Percentiles rank a stretch among this genome's conserved stretches.
phyloP scores from a whole-genome alignment of 176 grass and related monocot species.

The Oryza officinalis region DNA sequence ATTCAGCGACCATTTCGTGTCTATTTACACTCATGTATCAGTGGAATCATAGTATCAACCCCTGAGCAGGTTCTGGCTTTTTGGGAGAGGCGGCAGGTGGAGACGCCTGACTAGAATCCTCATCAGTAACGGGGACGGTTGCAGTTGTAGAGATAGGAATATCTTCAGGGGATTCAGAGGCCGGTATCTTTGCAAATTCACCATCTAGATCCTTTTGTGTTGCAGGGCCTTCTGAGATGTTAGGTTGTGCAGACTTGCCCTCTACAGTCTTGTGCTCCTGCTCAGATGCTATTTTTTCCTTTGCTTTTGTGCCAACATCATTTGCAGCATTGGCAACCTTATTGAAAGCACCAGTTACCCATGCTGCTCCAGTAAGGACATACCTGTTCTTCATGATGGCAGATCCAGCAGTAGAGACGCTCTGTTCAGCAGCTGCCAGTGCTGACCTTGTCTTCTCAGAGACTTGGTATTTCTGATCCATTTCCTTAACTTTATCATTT shows the following conservation, averaged over 20 bases:
- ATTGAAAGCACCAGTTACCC: slow-evolving; percentile 79
- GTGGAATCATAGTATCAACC: slow-evolving; percentile 52
- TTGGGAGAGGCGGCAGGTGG: slow-evolving; percentile 40
- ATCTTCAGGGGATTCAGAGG: slow-evolving; percentile 54
- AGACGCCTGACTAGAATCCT: slow-evolving; percentile 24
- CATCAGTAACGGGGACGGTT: slow-evolving; percentile 36
- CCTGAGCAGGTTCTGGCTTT: slow-evolving; percentile 59
- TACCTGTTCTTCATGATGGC: slow-evolving; percentile 90
- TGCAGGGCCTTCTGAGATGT: slow-evolving; percentile 20
- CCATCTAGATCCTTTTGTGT: slow-evolving; percentile 28
- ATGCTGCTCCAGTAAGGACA: slow-evolving; percentile 77
- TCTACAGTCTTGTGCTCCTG: slow-evolving; percentile 39
- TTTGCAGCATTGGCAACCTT: slow-evolving; percentile 49
- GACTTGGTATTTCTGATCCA: slow-evolving; percentile 92
- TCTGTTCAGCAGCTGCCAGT: slow-evolving; percentile 73
- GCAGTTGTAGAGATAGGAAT: slow-evolving; percentile 39
- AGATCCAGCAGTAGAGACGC: slow-evolving; percentile 75
- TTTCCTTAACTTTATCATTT: slow-evolving; percentile 82
- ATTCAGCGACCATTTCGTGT: slow-evolving; percentile 35
- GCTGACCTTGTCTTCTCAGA: slow-evolving; percentile 83
- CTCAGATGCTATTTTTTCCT: slow-evolving; percentile 64
- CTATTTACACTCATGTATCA: slow-evolving; percentile 63
- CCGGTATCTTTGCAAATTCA: slow-evolving; percentile 41
- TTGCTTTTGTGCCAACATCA: slow-evolving; percentile 49
- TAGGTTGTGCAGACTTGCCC: slow-evolving; percentile 26